Base-by-base conservation (phyloP, 805 yeast genomes). In the Yamadazyma paraphyllophila region DNA sequence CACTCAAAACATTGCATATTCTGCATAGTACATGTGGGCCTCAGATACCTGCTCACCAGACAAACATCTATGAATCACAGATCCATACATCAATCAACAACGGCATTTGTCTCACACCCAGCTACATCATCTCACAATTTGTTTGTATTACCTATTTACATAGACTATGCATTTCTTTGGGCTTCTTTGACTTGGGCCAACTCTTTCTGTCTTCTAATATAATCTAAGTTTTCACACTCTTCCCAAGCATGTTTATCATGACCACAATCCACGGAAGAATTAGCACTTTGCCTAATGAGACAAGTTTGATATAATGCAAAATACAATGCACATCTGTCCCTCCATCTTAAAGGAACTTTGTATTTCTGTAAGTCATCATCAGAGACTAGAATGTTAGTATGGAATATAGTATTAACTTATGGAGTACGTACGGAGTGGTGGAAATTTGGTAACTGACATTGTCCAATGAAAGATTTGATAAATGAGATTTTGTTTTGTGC, bases 241-340 rank as follows among this genome's bases (percentile, higher is more conserved):
- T 88, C 96, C 74, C 90, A 88, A 35, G 75, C 82, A 56, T 88
- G 95, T 62, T 89, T 81, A 68, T 84, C 88, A 52, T 84, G 84
- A 47, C 77, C 73, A 57, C 96, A 88, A 56, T 79, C 81, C 37
- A 71, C 70, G 4, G 72, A 62, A 2, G 67, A 59, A 57, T 69
- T 69, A 47, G 74, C 74, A 12, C 68, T 61, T 52, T 69, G 73
- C 59, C 76, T 69, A 30, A 66, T 61, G 42, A 70, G 69, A 60
- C 76, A 71, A 10, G 71, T 67, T 46, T 69, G 71, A 54, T 66
- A 69, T 45, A 71, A 70, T 20, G 75, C 76, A 53, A 62, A 71
- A 60, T 70, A 70, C 29, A 73, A 67, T 9, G 95, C 94, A 67
- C 96, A 88, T 66, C 95, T 79, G 63, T 88, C 96, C 56, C 96